Conservation (phyloP, 148 eudicot genomes). For the Bassia scoparia region DNA sequence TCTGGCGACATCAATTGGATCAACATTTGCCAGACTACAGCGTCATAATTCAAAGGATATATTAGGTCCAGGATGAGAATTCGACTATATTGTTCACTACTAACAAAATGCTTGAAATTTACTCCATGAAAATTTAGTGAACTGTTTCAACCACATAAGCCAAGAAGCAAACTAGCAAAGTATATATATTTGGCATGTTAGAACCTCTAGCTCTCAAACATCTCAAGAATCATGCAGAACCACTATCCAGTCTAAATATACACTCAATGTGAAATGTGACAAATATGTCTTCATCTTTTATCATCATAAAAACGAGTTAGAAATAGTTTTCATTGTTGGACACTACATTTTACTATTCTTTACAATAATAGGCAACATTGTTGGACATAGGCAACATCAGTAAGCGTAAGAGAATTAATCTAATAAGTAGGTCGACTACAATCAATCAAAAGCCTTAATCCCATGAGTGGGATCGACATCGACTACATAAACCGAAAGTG, state of each 20-base stretch:
- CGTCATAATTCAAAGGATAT: slow-evolving; percentile 16
- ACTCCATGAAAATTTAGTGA: neutral
- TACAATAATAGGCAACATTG: too few relatives aligned
- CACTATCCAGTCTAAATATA: neutral
- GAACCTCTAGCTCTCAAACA: neutral
- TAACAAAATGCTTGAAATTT: neutral
- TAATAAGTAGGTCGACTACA: too few relatives aligned
- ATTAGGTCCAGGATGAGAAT: slow-evolving; percentile 12
- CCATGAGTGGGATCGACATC: too few relatives aligned
- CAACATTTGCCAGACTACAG: slow-evolving; percentile 94
- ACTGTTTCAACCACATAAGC: neutral
- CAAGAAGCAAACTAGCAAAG: too few relatives aligned
- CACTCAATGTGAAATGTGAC: neutral
- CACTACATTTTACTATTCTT: neutral
- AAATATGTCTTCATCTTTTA: neutral
- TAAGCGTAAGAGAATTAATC: too few relatives aligned
- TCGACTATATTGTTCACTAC: too few relatives aligned
- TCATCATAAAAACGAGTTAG: neutral
- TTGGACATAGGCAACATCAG: too few relatives aligned
- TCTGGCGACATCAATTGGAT: slow-evolving; percentile 90
- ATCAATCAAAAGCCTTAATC: too few relatives aligned
- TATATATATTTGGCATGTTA: too few relatives aligned
- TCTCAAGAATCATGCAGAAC: neutral
- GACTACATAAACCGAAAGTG: too few relatives aligned
- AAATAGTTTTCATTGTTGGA: neutral